A percentile compares a stretch with the other conserved stretches of the same genome.
phyloP scores from a whole-genome alignment of 2,329 filamentous ascomycete genomes.

The Alternaria sp. region DNA sequence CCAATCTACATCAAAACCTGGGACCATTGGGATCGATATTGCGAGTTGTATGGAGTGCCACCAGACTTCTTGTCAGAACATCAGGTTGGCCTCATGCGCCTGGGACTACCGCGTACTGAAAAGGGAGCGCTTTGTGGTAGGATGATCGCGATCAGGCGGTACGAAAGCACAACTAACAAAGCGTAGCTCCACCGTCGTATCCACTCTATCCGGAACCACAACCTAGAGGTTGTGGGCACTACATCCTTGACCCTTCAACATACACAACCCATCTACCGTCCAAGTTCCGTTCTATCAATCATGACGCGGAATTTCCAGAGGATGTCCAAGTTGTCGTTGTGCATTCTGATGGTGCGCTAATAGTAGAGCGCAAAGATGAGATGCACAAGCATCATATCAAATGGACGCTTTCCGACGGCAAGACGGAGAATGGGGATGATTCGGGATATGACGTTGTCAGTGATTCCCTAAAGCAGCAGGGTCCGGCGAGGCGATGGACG shows the following conservation, averaged over 20 bases:
- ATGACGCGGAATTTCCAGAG: neutral
- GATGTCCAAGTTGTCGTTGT: constrained; percentile 27
- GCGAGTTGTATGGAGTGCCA: constrained; percentile 33
- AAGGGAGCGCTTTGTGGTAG: constrained; percentile 20
- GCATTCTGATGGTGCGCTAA: constrained; percentile 24
- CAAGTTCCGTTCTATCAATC: constrained; percentile 22
- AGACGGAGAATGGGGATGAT: constrained; percentile 12
- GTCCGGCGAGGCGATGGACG: constrained; percentile 32
- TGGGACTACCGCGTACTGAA: constrained; percentile 20
- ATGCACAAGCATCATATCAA: constrained; percentile 12
- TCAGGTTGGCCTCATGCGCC: constrained; percentile 28
- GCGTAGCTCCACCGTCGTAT: constrained; percentile 23
- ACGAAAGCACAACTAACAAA: neutral
- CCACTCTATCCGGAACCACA: constrained; percentile 41
- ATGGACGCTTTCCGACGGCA: constrained; percentile 17
- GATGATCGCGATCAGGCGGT: neutral
- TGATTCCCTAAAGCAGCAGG: constrained; percentile 10
- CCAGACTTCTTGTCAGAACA: constrained; percentile 33
- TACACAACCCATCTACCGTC: constrained; percentile 27
- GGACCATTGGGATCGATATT: constrained; percentile 33
- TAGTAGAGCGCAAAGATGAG: constrained; percentile 14
- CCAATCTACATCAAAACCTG: constrained; percentile 32
- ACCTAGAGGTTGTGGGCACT: constrained; percentile 15
- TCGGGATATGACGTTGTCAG: neutral
- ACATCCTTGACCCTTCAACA: constrained; percentile 22